Percentiles rank a stretch among this genome's conserved stretches.
Evolutionary conservation across 2,329 filamentous ascomycete genomes (phyloP).

Genomic region (Aspergillus novoparasiticus): DNA sequence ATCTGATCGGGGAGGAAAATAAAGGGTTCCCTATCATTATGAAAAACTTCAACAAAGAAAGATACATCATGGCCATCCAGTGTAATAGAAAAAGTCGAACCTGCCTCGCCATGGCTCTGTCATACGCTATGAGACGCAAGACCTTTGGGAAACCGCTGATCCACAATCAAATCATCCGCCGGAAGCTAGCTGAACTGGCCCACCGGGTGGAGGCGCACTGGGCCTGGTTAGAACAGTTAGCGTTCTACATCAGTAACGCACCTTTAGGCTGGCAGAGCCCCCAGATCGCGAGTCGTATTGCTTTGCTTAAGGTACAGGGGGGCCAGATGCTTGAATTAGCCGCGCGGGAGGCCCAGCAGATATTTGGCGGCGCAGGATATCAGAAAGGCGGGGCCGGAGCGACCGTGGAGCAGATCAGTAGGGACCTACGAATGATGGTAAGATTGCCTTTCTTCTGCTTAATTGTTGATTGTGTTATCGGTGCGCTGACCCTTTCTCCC

Average conservation of each 20-base stretch:
- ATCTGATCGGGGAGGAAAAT: conserved; percentile 75
- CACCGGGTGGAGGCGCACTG: too few relatives aligned
- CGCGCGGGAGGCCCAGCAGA: conserved; percentile 8
- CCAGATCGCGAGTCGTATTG: background rate
- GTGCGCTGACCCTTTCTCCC: too few relatives aligned
- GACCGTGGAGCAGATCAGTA: conserved; percentile 7
- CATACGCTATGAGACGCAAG: conserved; percentile 1
- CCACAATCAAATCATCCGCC: conserved; percentile 3
- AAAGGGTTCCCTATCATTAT: conserved; percentile 79
- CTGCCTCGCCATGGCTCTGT: too few relatives aligned
- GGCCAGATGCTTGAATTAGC: conserved; percentile 6
- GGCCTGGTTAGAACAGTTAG: too few relatives aligned
- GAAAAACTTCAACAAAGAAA: background rate
- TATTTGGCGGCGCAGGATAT: conserved; percentile 9
- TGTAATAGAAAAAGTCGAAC: too few relatives aligned
- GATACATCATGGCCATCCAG: too few relatives aligned
- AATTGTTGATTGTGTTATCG: too few relatives aligned
- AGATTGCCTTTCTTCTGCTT: too few relatives aligned
- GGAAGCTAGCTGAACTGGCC: background rate
- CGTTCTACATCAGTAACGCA: too few relatives aligned
- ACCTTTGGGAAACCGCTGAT: conserved; percentile 10
- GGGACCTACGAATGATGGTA: conserved; percentile 3
- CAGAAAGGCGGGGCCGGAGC: conserved; percentile 3
- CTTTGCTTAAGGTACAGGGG: conserved; percentile 5
- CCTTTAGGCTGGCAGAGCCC: background rate